phyloP scores from a whole-genome alignment of 2,329 filamentous ascomycete species.

The Fusarium coicis region DNA sequence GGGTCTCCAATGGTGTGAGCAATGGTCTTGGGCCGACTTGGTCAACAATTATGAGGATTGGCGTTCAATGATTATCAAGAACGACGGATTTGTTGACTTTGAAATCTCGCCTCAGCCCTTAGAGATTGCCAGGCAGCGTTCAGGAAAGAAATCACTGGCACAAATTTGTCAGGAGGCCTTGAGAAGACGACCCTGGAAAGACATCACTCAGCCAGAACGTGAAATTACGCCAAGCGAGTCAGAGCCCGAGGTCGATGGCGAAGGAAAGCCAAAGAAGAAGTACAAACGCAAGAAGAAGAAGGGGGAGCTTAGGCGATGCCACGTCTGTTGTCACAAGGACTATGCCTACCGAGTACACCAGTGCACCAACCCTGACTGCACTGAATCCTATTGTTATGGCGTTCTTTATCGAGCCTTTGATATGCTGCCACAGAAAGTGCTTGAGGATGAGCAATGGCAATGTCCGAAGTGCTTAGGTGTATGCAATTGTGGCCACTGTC shows the following conservation, averaged over 20 bases:
- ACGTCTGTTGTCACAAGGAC: slow-evolving; percentile 85
- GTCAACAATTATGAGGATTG: slow-evolving; percentile 83
- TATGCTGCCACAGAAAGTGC: slow-evolving; percentile 82
- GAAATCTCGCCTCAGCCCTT: slow-evolving; percentile 76
- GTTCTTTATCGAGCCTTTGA: slow-evolving; percentile 92
- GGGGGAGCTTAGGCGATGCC: slow-evolving; percentile 72
- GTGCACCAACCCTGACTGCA: slow-evolving; percentile 77
- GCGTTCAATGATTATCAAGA: slow-evolving; percentile 80
- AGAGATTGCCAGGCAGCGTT: slow-evolving; percentile 72
- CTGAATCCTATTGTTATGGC: slow-evolving; percentile 89
- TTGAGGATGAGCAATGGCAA: slow-evolving; percentile 85
- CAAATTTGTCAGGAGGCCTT: slow-evolving; percentile 96
- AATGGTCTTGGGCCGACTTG: slow-evolving; percentile 87
- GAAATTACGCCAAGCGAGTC: slow-evolving; percentile 60
- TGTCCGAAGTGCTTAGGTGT: slow-evolving; percentile 88
- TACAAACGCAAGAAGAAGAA: slow-evolving; percentile 64
- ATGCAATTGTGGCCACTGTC: slow-evolving; percentile 87
- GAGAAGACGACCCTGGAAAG: slow-evolving; percentile 80
- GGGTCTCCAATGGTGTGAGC: slow-evolving; percentile 88
- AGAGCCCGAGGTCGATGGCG: slow-evolving; percentile 71
- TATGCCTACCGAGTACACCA: slow-evolving; percentile 85
- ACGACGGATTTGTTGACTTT: slow-evolving; percentile 74
- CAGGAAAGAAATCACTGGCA: slow-evolving; percentile 82
- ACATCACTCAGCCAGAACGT: slow-evolving; percentile 73
- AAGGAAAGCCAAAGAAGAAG: slow-evolving; percentile 71